Percentiles rank a stretch among this genome's conserved stretches.
phyloP scores from a whole-genome alignment of 805 yeast genomes.

The Lachancea kluyveri region DNA sequence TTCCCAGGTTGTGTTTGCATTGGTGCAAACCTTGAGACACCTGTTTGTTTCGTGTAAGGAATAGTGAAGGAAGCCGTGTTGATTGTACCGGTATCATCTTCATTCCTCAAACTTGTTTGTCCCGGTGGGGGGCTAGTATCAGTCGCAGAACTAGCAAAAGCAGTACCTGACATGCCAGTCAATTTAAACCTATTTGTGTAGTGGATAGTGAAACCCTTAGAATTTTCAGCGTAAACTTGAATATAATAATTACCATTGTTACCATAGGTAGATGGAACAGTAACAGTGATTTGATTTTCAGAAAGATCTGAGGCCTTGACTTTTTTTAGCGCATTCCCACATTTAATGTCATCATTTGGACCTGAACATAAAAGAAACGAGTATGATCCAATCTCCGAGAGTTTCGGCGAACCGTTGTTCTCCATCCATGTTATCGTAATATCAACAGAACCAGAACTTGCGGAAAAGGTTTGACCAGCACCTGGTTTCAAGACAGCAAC shows the following conservation, averaged over 20 bases:
- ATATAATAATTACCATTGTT: constrained; percentile 63
- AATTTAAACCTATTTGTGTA: constrained; percentile 61
- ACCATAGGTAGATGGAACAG: constrained; percentile 39
- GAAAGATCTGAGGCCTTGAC: constrained; percentile 30
- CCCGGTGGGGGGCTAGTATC: constrained; percentile 37
- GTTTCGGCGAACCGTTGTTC: constrained; percentile 40
- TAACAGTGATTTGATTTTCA: constrained; percentile 33
- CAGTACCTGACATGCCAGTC: constrained; percentile 66
- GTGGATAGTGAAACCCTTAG: constrained; percentile 50
- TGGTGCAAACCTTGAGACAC: constrained; percentile 74
- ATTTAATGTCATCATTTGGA: constrained; percentile 40
- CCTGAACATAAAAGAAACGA: constrained; percentile 68
- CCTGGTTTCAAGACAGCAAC: constrained; percentile 8
- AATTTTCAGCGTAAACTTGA: constrained; percentile 51
- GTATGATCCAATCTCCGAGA: constrained; percentile 39
- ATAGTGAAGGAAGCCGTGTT: constrained; percentile 51
- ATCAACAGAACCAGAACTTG: constrained; percentile 17
- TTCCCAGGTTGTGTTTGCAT: constrained; percentile 86
- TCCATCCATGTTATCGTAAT: constrained; percentile 45
- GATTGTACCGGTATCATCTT: constrained; percentile 11
- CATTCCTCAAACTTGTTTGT: constrained; percentile 16
- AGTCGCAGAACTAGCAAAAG: constrained; percentile 33
- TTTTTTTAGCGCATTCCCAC: constrained; percentile 31
- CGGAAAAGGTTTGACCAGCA: constrained; percentile 11
- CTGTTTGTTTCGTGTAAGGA: constrained; percentile 72